Base-by-base conservation (phyloP, 495 filamentous ascomycete species). In the Tricharina praecox region DNA sequence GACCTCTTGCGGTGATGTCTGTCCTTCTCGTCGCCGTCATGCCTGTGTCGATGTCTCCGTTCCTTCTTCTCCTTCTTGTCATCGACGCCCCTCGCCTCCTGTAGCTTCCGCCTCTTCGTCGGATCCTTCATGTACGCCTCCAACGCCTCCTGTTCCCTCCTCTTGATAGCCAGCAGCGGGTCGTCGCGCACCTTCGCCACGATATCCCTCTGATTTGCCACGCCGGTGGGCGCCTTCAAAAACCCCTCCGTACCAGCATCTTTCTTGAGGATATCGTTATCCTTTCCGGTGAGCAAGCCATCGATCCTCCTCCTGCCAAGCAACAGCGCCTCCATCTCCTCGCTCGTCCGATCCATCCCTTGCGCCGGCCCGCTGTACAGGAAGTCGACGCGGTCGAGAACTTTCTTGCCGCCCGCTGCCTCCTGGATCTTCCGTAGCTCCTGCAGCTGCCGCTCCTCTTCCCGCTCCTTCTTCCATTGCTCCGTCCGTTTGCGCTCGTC, bases 271-370 rank as follows among this genome's bases (percentile, higher is more conserved):
- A 78, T 81, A 65, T 87, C 77, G 48, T 74, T 72, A 36, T 88
- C 82, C 30, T 79, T 76, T 33, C 82, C 82, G 63, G 86, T 90
- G 46, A 93, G 72, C n/a, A 96, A 63, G 3, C 81, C 72, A 66
- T 94, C 87, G 56, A 97, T 83, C 8, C 90, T 72, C 38, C 90
- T 69, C 66, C 94, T 96, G 10, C 90, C 90, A 13, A 97, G 70
- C 4, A 97, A 64, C 59, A 93, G 96, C 5, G 82, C 85, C 55
- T 97, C 90, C 73, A 81, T 85, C 64, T 96, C 92, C 61, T 93
- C 87, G 0, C 79, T 80, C 48, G 84, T 85, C 39, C 85, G 83
- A 18, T 70, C 73, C 53, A 80, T 78, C 21, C 82, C 84, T 53
- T 74, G 77, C 28, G 81, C 79, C 7, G 90, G 85, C 1, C 86